A percentile compares a stretch with the other conserved stretches of the same genome.
phyloP scores from a whole-genome alignment of 305 asterid genomes.

The Rubia peregrina region DNA sequence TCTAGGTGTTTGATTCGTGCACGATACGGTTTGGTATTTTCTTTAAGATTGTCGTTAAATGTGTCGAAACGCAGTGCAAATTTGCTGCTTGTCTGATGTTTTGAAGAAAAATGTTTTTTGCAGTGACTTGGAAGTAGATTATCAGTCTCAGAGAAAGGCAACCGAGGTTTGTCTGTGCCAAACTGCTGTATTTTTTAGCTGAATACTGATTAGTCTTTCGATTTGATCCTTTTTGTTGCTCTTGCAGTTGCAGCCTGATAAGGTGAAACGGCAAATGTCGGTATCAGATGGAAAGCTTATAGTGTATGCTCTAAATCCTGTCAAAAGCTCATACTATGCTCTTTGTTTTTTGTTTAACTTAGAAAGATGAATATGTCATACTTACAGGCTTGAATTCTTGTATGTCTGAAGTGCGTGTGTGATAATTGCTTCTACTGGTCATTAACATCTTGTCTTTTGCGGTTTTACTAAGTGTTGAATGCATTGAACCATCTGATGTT shows the following conservation, averaged over 20 bases:
- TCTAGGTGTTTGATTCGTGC: too few relatives aligned
- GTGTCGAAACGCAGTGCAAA: too few relatives aligned
- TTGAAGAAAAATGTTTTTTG: conserved; percentile 13
- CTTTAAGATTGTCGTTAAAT: too few relatives aligned
- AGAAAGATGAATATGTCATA: too few relatives aligned
- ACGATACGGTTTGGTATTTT: too few relatives aligned
- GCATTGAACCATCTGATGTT: not conserved
- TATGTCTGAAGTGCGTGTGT: too few relatives aligned
- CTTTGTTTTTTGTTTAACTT: too few relatives aligned
- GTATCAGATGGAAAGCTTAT: conserved; percentile 65
- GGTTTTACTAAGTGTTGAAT: not conserved
- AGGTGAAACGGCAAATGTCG: conserved; percentile 71
- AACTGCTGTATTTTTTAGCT: conserved; percentile 5
- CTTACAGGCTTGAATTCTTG: not conserved
- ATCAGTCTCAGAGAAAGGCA: conserved; percentile 58
- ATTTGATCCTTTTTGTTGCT: not conserved
- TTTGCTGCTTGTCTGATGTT: conserved; percentile 6
- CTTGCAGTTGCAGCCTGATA: conserved; percentile 90
- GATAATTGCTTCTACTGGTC: too few relatives aligned
- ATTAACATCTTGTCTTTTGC: too few relatives aligned
- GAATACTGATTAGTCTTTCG: not conserved
- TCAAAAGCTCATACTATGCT: not conserved
- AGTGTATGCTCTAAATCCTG: conserved; percentile 53
- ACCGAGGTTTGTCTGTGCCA: conserved; percentile 48
- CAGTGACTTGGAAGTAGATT: conserved; percentile 87